Percentiles rank a stretch among this genome's conserved stretches.
Conservation (phyloP, 345 rosid species). For the Excoecaria cochinchinensis region DNA sequence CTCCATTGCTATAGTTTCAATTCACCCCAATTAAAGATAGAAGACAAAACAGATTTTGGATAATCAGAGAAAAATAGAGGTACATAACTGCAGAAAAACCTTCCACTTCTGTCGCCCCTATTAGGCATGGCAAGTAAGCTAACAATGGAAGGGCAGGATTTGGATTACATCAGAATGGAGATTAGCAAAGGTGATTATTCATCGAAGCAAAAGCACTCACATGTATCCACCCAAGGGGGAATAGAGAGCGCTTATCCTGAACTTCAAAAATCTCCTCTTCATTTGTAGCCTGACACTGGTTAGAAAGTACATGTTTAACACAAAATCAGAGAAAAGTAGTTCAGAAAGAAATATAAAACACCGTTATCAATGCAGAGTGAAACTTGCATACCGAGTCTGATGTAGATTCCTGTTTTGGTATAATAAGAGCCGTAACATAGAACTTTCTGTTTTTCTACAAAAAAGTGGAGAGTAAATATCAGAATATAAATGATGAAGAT, state of each 20-base stretch:
- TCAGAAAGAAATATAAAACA: conserved; percentile 11
- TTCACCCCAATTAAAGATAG: not conserved
- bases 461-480: conserved; percentile 21
- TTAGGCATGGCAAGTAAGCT: conserved; percentile 3
- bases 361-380: conserved; percentile 3
- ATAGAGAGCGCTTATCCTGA: conserved; percentile 89
- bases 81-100: not conserved
- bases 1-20: not conserved
- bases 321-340: not conserved
- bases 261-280: conserved; percentile 99
- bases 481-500: conserved; percentile 14
- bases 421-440: conserved; percentile 81
- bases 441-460: conserved; percentile 89
- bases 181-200: not conserved
- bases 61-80: not conserved
- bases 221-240: conserved; percentile 99
- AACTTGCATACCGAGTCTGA: conserved; percentile 71
- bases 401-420: conserved; percentile 96
- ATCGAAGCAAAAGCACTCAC: conserved; percentile 43
- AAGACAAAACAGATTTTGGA: not conserved
- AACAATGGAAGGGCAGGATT: not conserved
- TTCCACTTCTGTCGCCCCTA: not conserved
- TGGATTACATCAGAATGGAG: not conserved
- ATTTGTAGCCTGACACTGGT: conserved; percentile 88
- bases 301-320: conserved; percentile 8